Evolutionary conservation across 2,329 filamentous ascomycete genomes (phyloP), one percentile per base, ranked within the genome.

Genomic region (Aspergillus fumigatiaffinis): DNA sequence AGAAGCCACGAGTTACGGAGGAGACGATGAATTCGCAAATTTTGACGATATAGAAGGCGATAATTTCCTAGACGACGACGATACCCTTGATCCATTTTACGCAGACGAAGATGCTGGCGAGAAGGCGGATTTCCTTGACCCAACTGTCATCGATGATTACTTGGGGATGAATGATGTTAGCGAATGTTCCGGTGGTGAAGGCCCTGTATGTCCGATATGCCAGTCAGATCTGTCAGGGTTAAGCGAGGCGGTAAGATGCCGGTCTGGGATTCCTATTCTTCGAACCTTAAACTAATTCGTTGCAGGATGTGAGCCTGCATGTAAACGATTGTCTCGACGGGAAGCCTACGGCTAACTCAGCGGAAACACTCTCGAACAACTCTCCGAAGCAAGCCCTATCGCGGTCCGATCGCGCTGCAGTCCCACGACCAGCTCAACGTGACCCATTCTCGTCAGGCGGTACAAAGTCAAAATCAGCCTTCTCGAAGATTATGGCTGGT

Each of bases 241-340:
- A 12, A 84, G 78, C 20, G 76, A 79, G 60, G 61, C 60, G 38
- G 76, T 77, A 68, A 54, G 73, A 67, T 32, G 3, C 21, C 5
- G 1, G 8, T 4, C 23, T 54, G n/a, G 23, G 12, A 21, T 8
- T 9, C n/a, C 48, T 25, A 44, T 29, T 10, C 14, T n/a, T 23
- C 9, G 20, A 17, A 53, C 23, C 21, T 50, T 20, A 8, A 35
- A 25, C 53, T 57, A 46, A 63, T 46, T 14, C 21, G 55, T 70
- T 76, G 58, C 85, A 92, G 69, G 84, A 93, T 65, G 88, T 87
- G 9, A 89, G 88, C 6, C 77, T 88, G 1, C 94, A 99, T 72
- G 94, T 99, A 63, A 99, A 99, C 71, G 86, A 87, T 9, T 99
- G 94, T 73, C 80, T 99, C 2, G 94, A 99, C 70, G 91, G 91